Conservation (phyloP, 352 stramenopile species). For the Globisporangium nagaii region DNA sequence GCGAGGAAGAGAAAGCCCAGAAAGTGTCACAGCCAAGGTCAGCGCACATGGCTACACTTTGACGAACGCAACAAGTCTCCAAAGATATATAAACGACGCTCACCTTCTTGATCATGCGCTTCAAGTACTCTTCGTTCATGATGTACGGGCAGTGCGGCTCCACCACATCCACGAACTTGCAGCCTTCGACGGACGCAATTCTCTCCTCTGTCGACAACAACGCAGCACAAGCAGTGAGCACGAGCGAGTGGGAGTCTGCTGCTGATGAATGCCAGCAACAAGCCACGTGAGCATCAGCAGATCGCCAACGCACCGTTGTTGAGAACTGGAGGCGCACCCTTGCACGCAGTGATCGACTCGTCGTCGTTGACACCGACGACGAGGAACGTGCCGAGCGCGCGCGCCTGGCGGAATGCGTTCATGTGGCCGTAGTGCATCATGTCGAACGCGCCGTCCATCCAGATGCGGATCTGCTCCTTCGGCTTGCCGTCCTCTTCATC, state of each 20-base stretch:
- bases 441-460: conserved; percentile 99
- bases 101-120: conserved; percentile 94
- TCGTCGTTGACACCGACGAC: conserved; percentile 99
- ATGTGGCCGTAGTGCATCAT: conserved; percentile 99
- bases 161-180: conserved; percentile 99
- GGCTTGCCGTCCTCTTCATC: conserved; percentile 58
- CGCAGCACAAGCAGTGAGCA: not conserved
- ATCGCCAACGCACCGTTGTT: conserved; percentile 69
- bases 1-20: not conserved
- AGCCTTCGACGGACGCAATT: conserved; percentile 93
- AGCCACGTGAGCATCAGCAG: not conserved
- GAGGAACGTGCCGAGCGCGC: conserved; percentile 94
- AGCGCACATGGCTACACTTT: conserved; percentile 8
- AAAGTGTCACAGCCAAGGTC: not conserved
- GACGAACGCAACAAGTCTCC: not conserved
- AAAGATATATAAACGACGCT: not conserved
- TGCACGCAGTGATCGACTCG: conserved; percentile 95
- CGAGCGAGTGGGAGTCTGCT: not conserved
- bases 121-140: conserved; percentile 98
- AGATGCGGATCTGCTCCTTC: conserved; percentile 94
- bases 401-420: conserved; percentile 97
- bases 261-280: not conserved
- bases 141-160: conserved; percentile 97
- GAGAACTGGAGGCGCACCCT: conserved; percentile 94
- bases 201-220: conserved; percentile 77